Base-by-base conservation (phyloP, 768 basidiomycete genomes). In the Trametes sanguinea region DNA sequence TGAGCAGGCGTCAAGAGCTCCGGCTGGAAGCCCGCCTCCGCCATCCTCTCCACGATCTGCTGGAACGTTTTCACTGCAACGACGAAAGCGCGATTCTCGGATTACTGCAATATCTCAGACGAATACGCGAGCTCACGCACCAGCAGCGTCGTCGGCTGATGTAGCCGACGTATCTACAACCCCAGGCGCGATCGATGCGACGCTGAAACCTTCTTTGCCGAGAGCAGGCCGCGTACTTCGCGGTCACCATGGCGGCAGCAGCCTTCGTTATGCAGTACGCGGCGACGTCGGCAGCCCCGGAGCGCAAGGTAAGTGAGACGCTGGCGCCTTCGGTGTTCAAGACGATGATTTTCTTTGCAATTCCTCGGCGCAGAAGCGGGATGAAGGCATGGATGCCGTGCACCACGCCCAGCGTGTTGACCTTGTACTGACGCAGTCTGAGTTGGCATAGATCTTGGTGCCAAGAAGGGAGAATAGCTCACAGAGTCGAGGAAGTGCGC, bases 221-320 rank as follows among this genome's bases (percentile, higher is more conserved):
- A 62, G 71, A 42, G 66, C 46, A 6, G 63, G 63, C 65, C 3
- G 78, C 76, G 54, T 76, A 79, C 60, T 78, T 78, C n/a, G 70
- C 72, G 13, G 73, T 66, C n/a, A 70, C 75, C 71, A 79, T 72
- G 55, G 76, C 73, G 9, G 74, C 42, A 4, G 75, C 78, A 3
- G 74, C 71, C 68, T 80, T 78, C 39, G 76, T 71, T n/a, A 74
- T 70, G 37, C 66, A 61, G 68, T 80, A 80, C n/a, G 75, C 63
- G 3, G 64, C 62, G 16, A 48, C 17, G 22, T n/a, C 51, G 4
- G 44, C 27, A 11, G 59, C 42, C 3, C 62, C 67, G 11, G 58
- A 11, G 9, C 16, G 4, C 17, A 73, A 39, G 1, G 68, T 69
- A n/a, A 73, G 37, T 3, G 74, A 72, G 3, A 60, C 46, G 60